Evolutionary conservation across 768 basidiomycete genomes (phyloP).

Genomic region (Rhizopogon rudus): DNA sequence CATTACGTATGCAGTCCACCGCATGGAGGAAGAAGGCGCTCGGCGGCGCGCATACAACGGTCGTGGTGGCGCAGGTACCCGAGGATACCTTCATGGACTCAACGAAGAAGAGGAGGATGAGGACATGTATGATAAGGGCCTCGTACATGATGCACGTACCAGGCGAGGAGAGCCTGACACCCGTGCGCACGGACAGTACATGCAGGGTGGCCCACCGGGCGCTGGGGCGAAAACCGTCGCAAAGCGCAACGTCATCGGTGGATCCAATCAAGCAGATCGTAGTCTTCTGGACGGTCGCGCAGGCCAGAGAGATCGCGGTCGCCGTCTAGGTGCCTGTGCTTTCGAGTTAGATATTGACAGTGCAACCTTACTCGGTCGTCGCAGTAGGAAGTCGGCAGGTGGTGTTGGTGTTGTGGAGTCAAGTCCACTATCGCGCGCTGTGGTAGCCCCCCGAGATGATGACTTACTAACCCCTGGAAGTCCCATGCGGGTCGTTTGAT

Average conservation of each 20-base stretch:
- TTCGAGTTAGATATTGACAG: constrained; percentile 88
- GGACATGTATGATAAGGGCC: constrained; percentile 42
- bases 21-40: constrained; percentile 98
- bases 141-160: constrained; percentile 45
- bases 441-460: constrained; percentile 1
- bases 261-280: constrained; percentile 14
- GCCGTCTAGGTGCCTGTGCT: constrained; percentile 23
- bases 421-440: constrained; percentile 30
- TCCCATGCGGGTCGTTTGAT: constrained; percentile 27
- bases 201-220: background rate
- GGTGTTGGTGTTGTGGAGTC: constrained; percentile 16
- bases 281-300: constrained; percentile 57
- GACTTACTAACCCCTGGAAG: constrained; percentile 18
- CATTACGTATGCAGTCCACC: constrained; percentile 96
- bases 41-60: constrained; percentile 78
- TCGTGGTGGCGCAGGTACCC: constrained; percentile 68
- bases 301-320: constrained; percentile 59
- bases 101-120: constrained; percentile 90
- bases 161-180: constrained; percentile 31
- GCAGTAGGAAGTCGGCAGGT: constrained; percentile 39
- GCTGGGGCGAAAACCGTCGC: constrained; percentile 8
- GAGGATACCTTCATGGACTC: constrained; percentile 76
- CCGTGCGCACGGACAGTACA: background rate
- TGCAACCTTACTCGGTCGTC: constrained; percentile 80
- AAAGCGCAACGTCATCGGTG: constrained; percentile 6